Conservation (phyloP, 2,329 filamentous ascomycete species). For the Alternaria incomplexa region DNA sequence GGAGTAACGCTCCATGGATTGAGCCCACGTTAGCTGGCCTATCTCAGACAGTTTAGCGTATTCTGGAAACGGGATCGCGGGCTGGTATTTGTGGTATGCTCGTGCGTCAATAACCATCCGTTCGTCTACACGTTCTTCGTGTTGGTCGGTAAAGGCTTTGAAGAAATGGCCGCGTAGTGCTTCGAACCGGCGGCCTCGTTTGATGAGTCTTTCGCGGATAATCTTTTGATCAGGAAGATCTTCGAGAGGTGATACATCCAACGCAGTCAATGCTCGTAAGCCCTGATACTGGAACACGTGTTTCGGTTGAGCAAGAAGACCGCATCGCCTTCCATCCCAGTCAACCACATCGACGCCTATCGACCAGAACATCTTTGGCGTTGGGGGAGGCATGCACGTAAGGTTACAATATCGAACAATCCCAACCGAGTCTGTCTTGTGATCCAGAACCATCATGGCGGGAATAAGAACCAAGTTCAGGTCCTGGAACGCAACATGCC, state of each 20-base stretch:
- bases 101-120: constrained; percentile 12
- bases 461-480: constrained; percentile 44
- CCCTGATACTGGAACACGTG: constrained; percentile 37
- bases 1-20: constrained; percentile 21
- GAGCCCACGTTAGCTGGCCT: constrained; percentile 17
- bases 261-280: constrained; percentile 46
- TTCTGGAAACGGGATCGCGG: not conserved
- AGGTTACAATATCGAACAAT: constrained; percentile 6
- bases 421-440: constrained; percentile 20
- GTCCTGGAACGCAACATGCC: constrained; percentile 39
- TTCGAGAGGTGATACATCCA: constrained; percentile 50
- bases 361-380: not conserved
- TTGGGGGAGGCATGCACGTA: constrained; percentile 1
- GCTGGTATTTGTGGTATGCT: constrained; percentile 15
- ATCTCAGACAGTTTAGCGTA: constrained; percentile 14
- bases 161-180: constrained; percentile 54
- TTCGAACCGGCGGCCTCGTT: constrained; percentile 54
- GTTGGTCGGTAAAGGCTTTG: not conserved
- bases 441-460: constrained; percentile 10
- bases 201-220: constrained; percentile 48
- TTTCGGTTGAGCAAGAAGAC: constrained; percentile 21
- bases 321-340: constrained; percentile 29
- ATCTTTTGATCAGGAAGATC: constrained; percentile 46
- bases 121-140: not conserved
- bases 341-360: constrained; percentile 19